These are phyloP conservation scores for Taphrina populina DNA, from an alignment of 1,139 yeast genomes.

Conservation along the genomic window DNA sequence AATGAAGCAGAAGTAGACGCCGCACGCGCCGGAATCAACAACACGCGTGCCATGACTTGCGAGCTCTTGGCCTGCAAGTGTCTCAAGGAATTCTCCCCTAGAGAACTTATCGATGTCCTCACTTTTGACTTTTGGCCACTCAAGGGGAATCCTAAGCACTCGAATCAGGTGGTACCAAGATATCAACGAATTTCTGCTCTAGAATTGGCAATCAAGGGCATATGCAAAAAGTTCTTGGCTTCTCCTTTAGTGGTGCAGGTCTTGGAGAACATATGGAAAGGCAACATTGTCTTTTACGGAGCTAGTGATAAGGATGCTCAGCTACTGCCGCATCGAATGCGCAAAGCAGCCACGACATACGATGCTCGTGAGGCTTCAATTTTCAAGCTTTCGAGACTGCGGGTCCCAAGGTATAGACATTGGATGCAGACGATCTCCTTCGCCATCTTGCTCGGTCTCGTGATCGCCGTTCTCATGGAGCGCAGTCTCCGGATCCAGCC, in stretches of 20 bases:
- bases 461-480: conserved; percentile 43
- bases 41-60: conserved; percentile 57
- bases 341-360: conserved; percentile 47
- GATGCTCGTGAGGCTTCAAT: conserved; percentile 46
- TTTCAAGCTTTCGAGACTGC: conserved; percentile 46
- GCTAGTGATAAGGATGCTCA: conserved; percentile 47
- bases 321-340: conserved; percentile 43
- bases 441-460: conserved; percentile 44
- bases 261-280: conserved; percentile 57
- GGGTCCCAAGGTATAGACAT: conserved; percentile 49
- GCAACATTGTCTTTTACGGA: conserved; percentile 50
- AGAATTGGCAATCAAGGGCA: conserved; percentile 57
- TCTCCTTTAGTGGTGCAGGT: conserved; percentile 58
- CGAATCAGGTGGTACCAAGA: conserved; percentile 34
- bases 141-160: conserved; percentile 30
- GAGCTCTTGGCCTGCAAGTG: conserved; percentile 58
- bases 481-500: conserved; percentile 39
- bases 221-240: conserved; percentile 57
- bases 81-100: conserved; percentile 53
- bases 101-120: conserved; percentile 51
- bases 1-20: conserved; percentile 55
- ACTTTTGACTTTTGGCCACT: conserved; percentile 49
- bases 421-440: conserved; percentile 49
- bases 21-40: conserved; percentile 53
- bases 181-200: conserved; percentile 54